Base-by-base conservation (phyloP, 2,329 filamentous ascomycete genomes). In the Talaromyces sp. region DNA sequence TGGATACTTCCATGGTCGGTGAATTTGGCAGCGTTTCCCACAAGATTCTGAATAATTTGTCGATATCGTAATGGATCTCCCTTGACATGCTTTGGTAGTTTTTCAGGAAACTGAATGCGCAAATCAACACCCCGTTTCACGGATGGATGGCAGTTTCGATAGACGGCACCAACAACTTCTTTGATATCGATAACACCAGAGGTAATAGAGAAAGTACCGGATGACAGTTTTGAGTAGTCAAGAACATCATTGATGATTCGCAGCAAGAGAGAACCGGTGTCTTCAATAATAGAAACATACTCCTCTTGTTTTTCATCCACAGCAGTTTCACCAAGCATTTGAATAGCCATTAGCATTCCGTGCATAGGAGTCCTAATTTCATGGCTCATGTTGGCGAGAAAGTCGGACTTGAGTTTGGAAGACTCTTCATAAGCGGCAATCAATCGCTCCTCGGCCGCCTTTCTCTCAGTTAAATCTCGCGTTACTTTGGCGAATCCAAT, bases 281-380 rank as follows among this genome's bases (percentile, higher is more conserved):
- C 84, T 65, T 85, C 79, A 59, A 88, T 84, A 53, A 87, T 83
- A 47, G 77, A 76, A 1, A 82, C 79, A 49, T 82, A 82, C 61
- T 88, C 84, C 25, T 78, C 77, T 69, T 88, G 85, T 49, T 84
- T 78, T 0, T 78, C 70, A 6, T 78, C 77, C n/a, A 88, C 72
- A 0, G 72, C 66, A 0, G 84, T 85, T 64, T 84, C 82, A 22
- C 82, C 75, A 4, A 88, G 77, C 64, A 88, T 79, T 15, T 81
- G 79, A 62, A 84, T 77, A n/a, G 84, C 85, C 17, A 84, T 80
- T 25, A 86, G 75, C 78, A 88, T 83, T 39, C 84, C 85, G 66
- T 87, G 84, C 81, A 88, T 86, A 0, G 85, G 85, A 0, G 85
- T 88, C 49, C 85, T 80, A 60, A 88, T 85, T 69, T 88, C 85